Evolutionary conservation across 208 protist species (phyloP), one percentile per base, ranked within the genome.

Genomic region (Acanthamoeba divionensis): DNA sequence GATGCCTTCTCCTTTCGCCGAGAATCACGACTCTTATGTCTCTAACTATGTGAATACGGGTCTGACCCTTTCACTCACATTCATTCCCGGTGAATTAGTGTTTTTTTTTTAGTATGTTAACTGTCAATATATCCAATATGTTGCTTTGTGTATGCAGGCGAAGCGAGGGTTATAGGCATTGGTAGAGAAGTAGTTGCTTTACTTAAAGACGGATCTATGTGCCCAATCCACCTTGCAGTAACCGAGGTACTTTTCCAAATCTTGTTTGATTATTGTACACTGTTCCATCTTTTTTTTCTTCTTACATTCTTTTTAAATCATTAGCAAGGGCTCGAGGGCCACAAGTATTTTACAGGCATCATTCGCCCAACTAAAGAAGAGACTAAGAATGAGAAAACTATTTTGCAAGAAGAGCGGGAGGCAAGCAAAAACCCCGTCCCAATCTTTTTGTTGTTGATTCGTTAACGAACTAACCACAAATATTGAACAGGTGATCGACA

Each of bases 81-180:
- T n/a, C n/a, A n/a, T n/a, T n/a, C n/a, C n/a, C n/a, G n/a, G n/a
- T n/a, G n/a, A n/a, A n/a, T n/a, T n/a, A n/a, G n/a, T n/a, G n/a
- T n/a, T n/a, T n/a, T n/a, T n/a, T n/a, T n/a, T n/a, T n/a, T n/a
- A n/a, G n/a, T n/a, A n/a, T n/a, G n/a, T n/a, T n/a, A n/a, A n/a
- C n/a, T n/a, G n/a, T n/a, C n/a, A n/a, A n/a, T n/a, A n/a, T n/a
- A n/a, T n/a, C n/a, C n/a, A n/a, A n/a, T n/a, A n/a, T n/a, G n/a
- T n/a, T n/a, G n/a, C n/a, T n/a, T n/a, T n/a, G n/a, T n/a, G n/a
- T n/a, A n/a, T n/a, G n/a, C n/a, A n/a, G 79, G 79, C 31, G 79
- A 87, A 60, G 79, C 79, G 31, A 87, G 69, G 79, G 54, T 87
- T 45, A 87, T 87, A 29, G 79, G 79, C 54, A n/a, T 2, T 33